phyloP scores from a whole-genome alignment of 164 flowering plant genomes.

The Vitis rotundifolia region DNA sequence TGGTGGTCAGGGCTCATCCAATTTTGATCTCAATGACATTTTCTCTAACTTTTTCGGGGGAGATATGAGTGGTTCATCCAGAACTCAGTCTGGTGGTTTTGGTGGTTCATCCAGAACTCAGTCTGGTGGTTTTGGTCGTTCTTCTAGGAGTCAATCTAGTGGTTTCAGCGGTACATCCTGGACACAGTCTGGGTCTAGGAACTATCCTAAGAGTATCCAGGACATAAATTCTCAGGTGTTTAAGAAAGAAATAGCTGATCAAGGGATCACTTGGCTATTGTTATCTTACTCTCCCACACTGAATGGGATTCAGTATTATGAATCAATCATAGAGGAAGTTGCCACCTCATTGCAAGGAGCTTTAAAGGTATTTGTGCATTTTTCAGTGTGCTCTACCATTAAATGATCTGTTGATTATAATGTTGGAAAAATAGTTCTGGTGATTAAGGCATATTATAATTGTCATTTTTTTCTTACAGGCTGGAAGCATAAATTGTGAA shows the following conservation, averaged over 20 bases:
- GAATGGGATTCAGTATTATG: constrained; percentile 38
- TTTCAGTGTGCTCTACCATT: not conserved
- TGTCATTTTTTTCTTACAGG: constrained; percentile 41
- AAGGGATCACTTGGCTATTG: constrained; percentile 81
- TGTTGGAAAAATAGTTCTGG: too few species aligned
- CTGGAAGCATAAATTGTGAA: constrained; percentile 76
- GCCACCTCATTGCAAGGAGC: constrained; percentile 69
- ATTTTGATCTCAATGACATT: constrained; percentile 61
- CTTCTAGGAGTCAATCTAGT: constrained; percentile 30
- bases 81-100: constrained; percentile 50
- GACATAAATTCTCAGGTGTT: constrained; percentile 50
- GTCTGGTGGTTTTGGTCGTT: constrained; percentile 21
- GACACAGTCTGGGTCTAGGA: constrained; percentile 33
- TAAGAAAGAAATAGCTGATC: constrained; percentile 61
- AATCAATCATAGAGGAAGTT: constrained; percentile 64
- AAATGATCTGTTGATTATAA: not conserved
- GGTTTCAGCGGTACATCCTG: constrained; percentile 30
- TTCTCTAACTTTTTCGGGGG: constrained; percentile 75
- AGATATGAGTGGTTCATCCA: constrained; percentile 10
- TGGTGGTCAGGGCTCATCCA: constrained; percentile 48
- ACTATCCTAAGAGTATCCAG: constrained; percentile 39
- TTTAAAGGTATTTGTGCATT: constrained; percentile 52
- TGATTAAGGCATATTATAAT: not conserved
- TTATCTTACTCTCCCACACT: constrained; percentile 49
- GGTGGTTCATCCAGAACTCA: constrained; percentile 41